These are phyloP conservation scores for Sergeia podlipaevii DNA, from an alignment of 208 protist genomes.

Conservation along the genomic window DNA sequence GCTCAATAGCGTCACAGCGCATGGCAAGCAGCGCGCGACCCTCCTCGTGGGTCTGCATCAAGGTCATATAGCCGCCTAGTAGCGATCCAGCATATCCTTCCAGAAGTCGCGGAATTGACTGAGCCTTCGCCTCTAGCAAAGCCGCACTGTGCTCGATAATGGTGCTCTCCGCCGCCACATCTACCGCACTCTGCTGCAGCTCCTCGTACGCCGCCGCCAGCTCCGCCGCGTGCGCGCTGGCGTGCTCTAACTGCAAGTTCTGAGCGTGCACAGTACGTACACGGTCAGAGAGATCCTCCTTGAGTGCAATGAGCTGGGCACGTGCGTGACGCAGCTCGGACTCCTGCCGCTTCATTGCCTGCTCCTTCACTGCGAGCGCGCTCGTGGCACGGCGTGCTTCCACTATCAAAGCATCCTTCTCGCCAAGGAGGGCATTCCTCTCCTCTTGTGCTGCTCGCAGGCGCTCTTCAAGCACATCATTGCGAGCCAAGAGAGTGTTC, in stretches of 20 bases:
- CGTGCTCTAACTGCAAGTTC: slow-evolving; percentile 41
- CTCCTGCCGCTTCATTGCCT: slow-evolving; percentile 39
- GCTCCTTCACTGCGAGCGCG: slow-evolving; percentile 37
- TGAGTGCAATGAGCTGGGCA: slow-evolving; percentile 30
- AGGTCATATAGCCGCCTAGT: slow-evolving; percentile 17
- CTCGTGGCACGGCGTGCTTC: slow-evolving; percentile 27
- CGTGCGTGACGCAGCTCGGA: slow-evolving; percentile 34
- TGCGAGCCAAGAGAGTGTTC: slow-evolving; percentile 30
- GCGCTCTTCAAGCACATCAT: slow-evolving; percentile 28
- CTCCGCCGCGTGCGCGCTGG: slow-evolving; percentile 32
- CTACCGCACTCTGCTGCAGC: slow-evolving; percentile 20
- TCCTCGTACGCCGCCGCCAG: slow-evolving; percentile 32
- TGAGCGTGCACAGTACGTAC: slow-evolving; percentile 33
- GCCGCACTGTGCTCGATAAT: slow-evolving; percentile 27
- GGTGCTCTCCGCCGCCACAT: slow-evolving; percentile 3
- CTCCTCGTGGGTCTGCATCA: slow-evolving; percentile 25
- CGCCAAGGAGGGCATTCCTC: slow-evolving; percentile 28
- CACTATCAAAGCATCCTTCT: slow-evolving; percentile 43
- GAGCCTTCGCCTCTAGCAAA: slow-evolving; percentile 48
- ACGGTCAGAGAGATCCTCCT: slow-evolving; percentile 45
- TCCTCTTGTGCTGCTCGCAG: slow-evolving; percentile 21
- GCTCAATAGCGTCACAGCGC: slow-evolving; percentile 54
- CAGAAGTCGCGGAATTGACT: slow-evolving; percentile 32
- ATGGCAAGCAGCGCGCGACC: slow-evolving; percentile 27
- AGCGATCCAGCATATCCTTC: slow-evolving; percentile 28